A percentile compares a stretch with the other conserved stretches of the same genome.
phyloP scores from a whole-genome alignment of 2,329 filamentous ascomycete genomes.

The Talaromyces sp. region DNA sequence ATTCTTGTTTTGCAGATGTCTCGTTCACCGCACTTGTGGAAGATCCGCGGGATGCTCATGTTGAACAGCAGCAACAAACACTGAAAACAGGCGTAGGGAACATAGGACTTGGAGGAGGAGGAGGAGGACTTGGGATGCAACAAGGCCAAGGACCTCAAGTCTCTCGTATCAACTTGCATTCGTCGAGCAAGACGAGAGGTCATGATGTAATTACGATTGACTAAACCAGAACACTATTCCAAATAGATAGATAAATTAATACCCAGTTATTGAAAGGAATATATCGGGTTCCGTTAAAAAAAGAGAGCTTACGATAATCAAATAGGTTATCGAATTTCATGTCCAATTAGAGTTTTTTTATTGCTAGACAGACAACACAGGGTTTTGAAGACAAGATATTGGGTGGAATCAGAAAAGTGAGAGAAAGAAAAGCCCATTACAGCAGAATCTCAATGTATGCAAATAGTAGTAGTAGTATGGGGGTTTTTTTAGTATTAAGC shows the following conservation, averaged over 20 bases:
- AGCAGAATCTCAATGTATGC: not conserved
- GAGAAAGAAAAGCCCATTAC: not conserved
- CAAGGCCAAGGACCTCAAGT: not conserved
- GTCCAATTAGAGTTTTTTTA: not conserved
- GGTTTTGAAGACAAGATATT: not conserved
- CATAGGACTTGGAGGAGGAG: not conserved
- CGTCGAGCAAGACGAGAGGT: slow-evolving; percentile 11
- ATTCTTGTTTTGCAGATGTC: slow-evolving; percentile 22
- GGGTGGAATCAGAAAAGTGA: not conserved
- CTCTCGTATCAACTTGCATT: slow-evolving; percentile 11
- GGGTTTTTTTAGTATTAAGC: not conserved
- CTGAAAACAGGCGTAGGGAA: not conserved
- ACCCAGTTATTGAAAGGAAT: not conserved
- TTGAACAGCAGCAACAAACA: not conserved
- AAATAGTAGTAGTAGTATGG: not conserved
- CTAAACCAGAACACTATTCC: slow-evolving; percentile 15
- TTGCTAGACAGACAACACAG: not conserved
- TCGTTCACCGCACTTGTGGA: not conserved
- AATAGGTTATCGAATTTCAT: not conserved
- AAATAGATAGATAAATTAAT: slow-evolving; percentile 10
- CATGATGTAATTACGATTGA: slow-evolving; percentile 36
- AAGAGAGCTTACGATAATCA: not conserved
- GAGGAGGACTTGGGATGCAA: slow-evolving; percentile 1
- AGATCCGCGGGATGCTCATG: not conserved
- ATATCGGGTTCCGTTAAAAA: not conserved